Evolutionary conservation across 768 basidiomycete genomes (phyloP).

Genomic region (Leccinum barrowsii): DNA sequence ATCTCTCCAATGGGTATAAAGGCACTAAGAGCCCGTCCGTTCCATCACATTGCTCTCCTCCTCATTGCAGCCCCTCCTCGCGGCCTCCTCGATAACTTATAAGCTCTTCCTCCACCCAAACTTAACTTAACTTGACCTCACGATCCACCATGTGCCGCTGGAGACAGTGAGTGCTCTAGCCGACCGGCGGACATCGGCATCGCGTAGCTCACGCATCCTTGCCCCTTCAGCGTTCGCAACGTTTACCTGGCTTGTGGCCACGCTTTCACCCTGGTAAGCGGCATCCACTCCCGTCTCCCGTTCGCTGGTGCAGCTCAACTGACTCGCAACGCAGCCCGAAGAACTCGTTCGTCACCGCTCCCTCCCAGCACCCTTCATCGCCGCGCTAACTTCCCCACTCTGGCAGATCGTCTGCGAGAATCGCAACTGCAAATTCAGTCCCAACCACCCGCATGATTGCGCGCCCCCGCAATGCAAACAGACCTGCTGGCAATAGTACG

Average conservation of each 20-base stretch:
- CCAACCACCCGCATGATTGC: constrained; percentile 45
- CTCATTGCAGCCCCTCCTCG: constrained; percentile 1
- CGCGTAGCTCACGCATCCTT: not conserved
- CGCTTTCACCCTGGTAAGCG: constrained; percentile 39
- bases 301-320: constrained; percentile 5
- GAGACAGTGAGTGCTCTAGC: constrained; percentile 44
- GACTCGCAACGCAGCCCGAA: constrained; percentile 32
- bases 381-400: constrained; percentile 3
- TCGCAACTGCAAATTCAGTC: constrained; percentile 51
- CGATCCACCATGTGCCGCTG: constrained; percentile 45
- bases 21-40: constrained; percentile 10
- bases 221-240: constrained; percentile 39
- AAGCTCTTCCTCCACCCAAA: not conserved
- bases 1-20: constrained; percentile 25
- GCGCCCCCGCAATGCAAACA: constrained; percentile 40
- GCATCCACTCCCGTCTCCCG: not conserved
- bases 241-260: constrained; percentile 50
- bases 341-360: constrained; percentile 30
- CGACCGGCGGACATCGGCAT: not conserved
- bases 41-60: constrained; percentile 7
- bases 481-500: constrained; percentile 49
- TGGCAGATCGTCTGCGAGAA: constrained; percentile 47
- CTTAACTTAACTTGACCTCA: not conserved
- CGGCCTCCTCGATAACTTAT: constrained; percentile 3
- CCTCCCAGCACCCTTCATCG: not conserved